Conservation (phyloP, 1,284 basidiomycete species). For the Malassezia slooffiae region DNA sequence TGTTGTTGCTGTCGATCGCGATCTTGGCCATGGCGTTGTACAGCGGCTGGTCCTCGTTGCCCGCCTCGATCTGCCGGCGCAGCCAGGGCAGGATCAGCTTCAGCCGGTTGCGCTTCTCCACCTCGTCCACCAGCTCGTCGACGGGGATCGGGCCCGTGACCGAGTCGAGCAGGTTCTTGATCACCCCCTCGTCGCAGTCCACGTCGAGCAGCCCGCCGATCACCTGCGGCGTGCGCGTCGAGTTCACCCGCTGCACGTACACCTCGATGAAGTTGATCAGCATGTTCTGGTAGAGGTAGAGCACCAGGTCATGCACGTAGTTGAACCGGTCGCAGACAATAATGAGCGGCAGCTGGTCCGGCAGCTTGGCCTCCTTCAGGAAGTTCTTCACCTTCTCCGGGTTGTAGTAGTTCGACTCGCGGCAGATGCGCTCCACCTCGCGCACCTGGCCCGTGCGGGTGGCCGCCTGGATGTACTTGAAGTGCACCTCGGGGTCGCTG, state of each 20-base stretch:
- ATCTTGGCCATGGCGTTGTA: conserved; percentile 99
- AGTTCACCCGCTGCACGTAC: conserved; percentile 97
- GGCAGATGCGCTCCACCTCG: conserved; percentile 95
- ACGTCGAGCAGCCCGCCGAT: conserved; percentile 93
- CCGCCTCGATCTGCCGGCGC: conserved; percentile 78
- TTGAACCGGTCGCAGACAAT: conserved; percentile 99
- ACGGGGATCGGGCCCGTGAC: conserved; percentile 96
- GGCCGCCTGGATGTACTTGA: conserved; percentile 99
- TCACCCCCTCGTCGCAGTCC: conserved; percentile 85
- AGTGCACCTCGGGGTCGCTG: conserved; percentile 93
- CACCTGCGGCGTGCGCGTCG: conserved; percentile 93
- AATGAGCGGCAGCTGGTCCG: conserved; percentile 95
- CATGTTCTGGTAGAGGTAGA: conserved; percentile 97
- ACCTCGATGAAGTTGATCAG: conserved; percentile 96
- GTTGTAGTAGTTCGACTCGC: conserved; percentile 95
- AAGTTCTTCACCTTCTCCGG: conserved; percentile 99
- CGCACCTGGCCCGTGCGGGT: conserved; percentile 96
- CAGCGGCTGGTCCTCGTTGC: conserved; percentile 79
- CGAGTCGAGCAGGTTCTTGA: conserved; percentile 83
- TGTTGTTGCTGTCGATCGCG: conserved; percentile 95
- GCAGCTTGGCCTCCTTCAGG: conserved; percentile 85
- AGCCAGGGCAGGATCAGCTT: conserved; percentile 97
- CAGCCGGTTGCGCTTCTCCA: conserved; percentile 73
- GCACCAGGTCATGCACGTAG: conserved; percentile 96
- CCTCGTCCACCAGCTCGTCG: conserved; percentile 64